Conservation (phyloP, 208 protist species). For the Leishmania lainsoni region DNA sequence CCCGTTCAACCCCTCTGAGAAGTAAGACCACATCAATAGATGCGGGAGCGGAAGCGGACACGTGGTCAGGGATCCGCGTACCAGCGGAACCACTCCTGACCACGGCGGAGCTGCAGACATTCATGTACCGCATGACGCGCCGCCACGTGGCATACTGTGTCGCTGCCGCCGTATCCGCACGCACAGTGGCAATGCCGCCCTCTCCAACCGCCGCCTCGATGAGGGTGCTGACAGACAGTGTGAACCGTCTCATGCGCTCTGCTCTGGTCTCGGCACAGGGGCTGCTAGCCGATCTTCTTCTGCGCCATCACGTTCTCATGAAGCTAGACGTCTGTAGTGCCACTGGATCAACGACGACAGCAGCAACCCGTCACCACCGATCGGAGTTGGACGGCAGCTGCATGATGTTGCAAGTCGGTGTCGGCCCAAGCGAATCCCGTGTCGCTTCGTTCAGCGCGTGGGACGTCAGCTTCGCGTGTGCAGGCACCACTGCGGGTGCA, state of each 20-base stretch:
- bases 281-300: slow-evolving; percentile 17
- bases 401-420: slow-evolving; percentile 37
- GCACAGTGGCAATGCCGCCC: slow-evolving; percentile 11
- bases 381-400: background rate
- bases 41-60: background rate
- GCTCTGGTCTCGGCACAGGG: slow-evolving; percentile 17
- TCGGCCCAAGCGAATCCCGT: slow-evolving; percentile 38
- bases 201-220: background rate
- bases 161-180: slow-evolving; percentile 28
- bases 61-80: slow-evolving; percentile 18
- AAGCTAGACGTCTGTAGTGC: background rate
- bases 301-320: slow-evolving; percentile 23
- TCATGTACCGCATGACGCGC: slow-evolving; percentile 43
- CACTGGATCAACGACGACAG: background rate
- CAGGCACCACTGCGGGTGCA: background rate
- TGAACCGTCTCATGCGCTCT: slow-evolving; percentile 14
- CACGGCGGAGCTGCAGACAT: slow-evolving; percentile 45
- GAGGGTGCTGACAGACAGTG: background rate
- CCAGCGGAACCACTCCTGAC: slow-evolving; percentile 39
- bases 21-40: background rate
- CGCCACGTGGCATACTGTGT: slow-evolving; percentile 51
- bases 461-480: slow-evolving; percentile 40
- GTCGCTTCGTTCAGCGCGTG: slow-evolving; percentile 28
- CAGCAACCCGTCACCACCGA: background rate
- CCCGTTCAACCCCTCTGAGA: background rate